phyloP scores from a whole-genome alignment of 257 asterid species.

The Nyctanthes arbortristis region DNA sequence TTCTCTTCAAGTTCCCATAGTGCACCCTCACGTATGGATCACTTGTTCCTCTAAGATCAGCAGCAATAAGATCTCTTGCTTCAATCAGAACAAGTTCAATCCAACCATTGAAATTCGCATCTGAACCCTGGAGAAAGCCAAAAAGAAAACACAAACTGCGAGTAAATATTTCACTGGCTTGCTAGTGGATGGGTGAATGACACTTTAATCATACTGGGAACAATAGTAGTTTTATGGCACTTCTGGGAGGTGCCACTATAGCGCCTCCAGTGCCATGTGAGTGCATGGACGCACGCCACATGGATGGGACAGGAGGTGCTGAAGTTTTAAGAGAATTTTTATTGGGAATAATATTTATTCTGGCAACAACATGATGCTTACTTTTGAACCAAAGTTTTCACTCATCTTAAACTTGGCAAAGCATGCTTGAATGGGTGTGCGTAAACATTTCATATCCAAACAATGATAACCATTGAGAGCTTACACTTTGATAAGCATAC shows the following conservation, averaged over 20 bases:
- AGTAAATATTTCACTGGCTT: background rate
- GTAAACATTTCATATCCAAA: conserved; percentile 5
- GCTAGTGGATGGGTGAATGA: background rate
- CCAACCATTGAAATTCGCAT: conserved; percentile 62
- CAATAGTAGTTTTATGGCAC: too few species aligned
- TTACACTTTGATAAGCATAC: conserved; percentile 32
- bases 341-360: too few species aligned
- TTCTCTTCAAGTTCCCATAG: conserved; percentile 84
- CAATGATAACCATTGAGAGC: background rate
- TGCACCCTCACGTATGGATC: conserved; percentile 95
- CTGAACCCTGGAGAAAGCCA: conserved; percentile 53
- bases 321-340: too few species aligned
- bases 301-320: too few species aligned
- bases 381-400: background rate
- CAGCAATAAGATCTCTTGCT: conserved; percentile 91
- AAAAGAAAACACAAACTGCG: conserved; percentile 5
- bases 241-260: too few species aligned
- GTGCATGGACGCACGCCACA: too few species aligned
- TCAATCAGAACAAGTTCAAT: conserved; percentile 84
- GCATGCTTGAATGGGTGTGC: too few species aligned
- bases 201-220: background rate
- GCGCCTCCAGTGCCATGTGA: too few species aligned
- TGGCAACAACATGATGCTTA: too few species aligned
- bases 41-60: conserved; percentile 97
- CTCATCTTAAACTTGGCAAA: background rate